phyloP scores from a whole-genome alignment of 306 rosid species.

The barrel medic (Medicago truncatula) region MtrunA17r5.0-ANR NC_053044.1:27393501-27394000 shows the following conservation, averaged over 20 bases:
- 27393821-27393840: conserved; percentile 99
- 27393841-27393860: conserved; percentile 87
- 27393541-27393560: conserved; percentile 92
- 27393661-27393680: conserved; percentile 88
- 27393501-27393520: conserved; percentile 86
- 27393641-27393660: conserved; percentile 89
- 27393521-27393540: conserved; percentile 81
- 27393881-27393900: neutral
- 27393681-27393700: conserved; percentile 95
- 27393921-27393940: neutral
- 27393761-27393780: conserved; percentile 44
- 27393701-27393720: conserved; percentile 87
- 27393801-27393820: conserved; percentile 72
- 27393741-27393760: conserved; percentile 95
- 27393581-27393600: conserved; percentile 67
- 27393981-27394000: neutral
- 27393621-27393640: conserved; percentile 83
- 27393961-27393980: neutral
- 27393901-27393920: neutral
- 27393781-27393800: conserved; percentile 46
- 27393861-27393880: neutral
- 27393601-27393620: conserved; percentile 89
- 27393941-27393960: neutral
- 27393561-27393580: conserved; percentile 86
- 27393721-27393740: conserved; percentile 70